phyloP scores from a whole-genome alignment of 306 rosid genomes.

The Phaseolus lunatus region DNA sequence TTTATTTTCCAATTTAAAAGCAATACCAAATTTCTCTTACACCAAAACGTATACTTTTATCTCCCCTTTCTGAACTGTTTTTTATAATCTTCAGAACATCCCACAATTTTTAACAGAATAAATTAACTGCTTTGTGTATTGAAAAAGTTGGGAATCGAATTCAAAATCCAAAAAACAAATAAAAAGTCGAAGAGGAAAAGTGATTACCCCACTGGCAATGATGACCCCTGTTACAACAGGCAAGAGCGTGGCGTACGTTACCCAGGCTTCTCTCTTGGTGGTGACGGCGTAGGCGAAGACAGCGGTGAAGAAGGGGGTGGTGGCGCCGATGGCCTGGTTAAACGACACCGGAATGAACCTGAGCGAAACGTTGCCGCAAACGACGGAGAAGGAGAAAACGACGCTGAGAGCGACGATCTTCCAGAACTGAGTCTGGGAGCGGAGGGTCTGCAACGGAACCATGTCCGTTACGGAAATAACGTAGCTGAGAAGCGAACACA shows the following conservation, averaged over 20 bases:
- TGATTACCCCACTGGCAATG: conserved; percentile 50
- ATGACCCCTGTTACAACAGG: conserved; percentile 59
- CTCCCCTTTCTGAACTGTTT: too few relatives aligned
- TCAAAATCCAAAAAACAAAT: neutral
- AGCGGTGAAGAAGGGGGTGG: conserved; percentile 57
- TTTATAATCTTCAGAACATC: too few relatives aligned
- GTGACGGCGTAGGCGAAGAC: conserved; percentile 48
- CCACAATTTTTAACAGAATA: too few relatives aligned
- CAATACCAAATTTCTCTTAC: too few relatives aligned
- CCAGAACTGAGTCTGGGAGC: conserved; percentile 42
- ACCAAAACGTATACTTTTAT: too few relatives aligned
- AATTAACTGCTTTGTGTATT: too few relatives aligned
- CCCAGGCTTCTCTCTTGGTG: conserved; percentile 53
- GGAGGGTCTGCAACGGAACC: conserved; percentile 50
- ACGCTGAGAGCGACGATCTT: conserved; percentile 44
- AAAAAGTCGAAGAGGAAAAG: neutral
- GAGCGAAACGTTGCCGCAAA: conserved; percentile 56
- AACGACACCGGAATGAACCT: conserved; percentile 55
- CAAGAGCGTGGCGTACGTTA: conserved; percentile 53
- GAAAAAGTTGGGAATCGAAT: neutral
- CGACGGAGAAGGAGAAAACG: conserved; percentile 56
- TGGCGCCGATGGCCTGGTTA: conserved; percentile 58
- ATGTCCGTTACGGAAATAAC: conserved; percentile 39
- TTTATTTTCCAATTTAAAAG: neutral
- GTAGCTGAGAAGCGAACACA: conserved; percentile 54